Evolutionary conservation across 305 asterid genomes (phyloP), one percentile per base, ranked within the genome.

Genomic region (Solanum aculeatissimum): DNA sequence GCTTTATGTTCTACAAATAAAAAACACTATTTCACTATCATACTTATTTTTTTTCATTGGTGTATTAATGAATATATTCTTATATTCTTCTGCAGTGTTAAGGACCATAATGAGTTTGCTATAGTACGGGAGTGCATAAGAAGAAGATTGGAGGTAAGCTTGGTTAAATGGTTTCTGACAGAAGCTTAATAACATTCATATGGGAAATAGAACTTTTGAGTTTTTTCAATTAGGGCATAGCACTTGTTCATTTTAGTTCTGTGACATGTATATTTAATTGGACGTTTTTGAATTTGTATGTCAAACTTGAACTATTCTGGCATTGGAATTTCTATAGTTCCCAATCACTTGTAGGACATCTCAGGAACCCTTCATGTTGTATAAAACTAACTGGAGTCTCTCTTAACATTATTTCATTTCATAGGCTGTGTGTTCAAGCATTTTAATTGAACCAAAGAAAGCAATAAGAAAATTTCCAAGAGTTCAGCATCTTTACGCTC

Each of bases 401-500:
- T 55, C 51, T 49, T 74, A 79, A 53, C 80, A 42, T 27, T 32
- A 70, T 85, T 74, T 55, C 70, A 42, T 75, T 78, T 74, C 85
- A 83, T 85, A 96, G 99, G 92, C 89, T 63, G 87, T 93, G 18
- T 97, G 98, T 88, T 87, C 95, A 84, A 87, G 87, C 85, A 92
- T 95, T 63, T 25, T 84, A 62, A 88, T 92, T 83, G 91, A 94
- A 83, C 99, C 98, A 55, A 89, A 91, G 91, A 97, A 97, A 92
- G 92, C 94, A 79, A 88, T 97, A 45, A 89, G 98, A 40, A 97
- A 95, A 88, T 98, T 95, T 63, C 86, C 96, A 27, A 93, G 98
- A 71, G 92, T 95, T 71, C 99, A 95, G 85, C 99, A 97, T 91
- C 99, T 97, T 86, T 97, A 97, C 80, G 96, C 97, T 85, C 92